These are phyloP conservation scores for Tricholoma terreum DNA, from an alignment of 768 basidiomycete genomes.

Conservation along the genomic window DNA sequence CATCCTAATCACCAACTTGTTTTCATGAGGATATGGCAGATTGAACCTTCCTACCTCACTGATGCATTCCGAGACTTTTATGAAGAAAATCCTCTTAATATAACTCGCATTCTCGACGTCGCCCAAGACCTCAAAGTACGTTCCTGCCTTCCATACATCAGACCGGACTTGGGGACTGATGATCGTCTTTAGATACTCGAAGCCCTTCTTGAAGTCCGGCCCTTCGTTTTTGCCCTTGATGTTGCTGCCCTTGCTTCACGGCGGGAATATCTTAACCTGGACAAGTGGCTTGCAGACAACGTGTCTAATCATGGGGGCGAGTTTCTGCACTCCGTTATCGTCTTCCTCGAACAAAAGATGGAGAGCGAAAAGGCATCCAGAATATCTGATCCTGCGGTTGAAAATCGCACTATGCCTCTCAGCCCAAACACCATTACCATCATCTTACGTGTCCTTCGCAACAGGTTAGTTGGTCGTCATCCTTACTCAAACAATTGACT, in stretches of 20 bases:
- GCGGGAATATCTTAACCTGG: conserved; percentile 90
- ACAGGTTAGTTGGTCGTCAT: conserved; percentile 51
- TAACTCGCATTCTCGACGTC: conserved; percentile 91
- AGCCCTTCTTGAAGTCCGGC: conserved; percentile 84
- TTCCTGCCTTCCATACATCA: conserved; percentile 1
- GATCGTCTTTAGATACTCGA: conserved; percentile 68
- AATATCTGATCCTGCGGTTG: conserved; percentile 73
- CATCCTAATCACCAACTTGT: conserved; percentile 96
- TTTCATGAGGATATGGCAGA: conserved; percentile 95
- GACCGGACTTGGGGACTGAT: neutral
- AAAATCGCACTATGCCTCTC: conserved; percentile 82
- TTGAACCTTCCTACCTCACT: conserved; percentile 81
- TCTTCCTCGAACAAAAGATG: conserved; percentile 92
- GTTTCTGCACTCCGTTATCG: conserved; percentile 83
- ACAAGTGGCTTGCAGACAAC: conserved; percentile 94
- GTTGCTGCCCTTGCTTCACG: conserved; percentile 92
- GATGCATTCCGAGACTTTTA: conserved; percentile 91
- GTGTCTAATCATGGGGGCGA: conserved; percentile 78
- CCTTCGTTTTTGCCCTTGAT: conserved; percentile 88
- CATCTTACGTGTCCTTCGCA: conserved; percentile 85
- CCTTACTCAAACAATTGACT: neutral
- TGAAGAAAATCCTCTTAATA: conserved; percentile 87
- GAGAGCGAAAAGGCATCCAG: conserved; percentile 78
- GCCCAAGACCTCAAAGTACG: conserved; percentile 90
- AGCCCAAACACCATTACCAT: conserved; percentile 87